Evolutionary conservation across 352 stramenopile species (phyloP), one percentile per base, ranked within the genome.

Genomic region (Phytophthora rubi): DNA sequence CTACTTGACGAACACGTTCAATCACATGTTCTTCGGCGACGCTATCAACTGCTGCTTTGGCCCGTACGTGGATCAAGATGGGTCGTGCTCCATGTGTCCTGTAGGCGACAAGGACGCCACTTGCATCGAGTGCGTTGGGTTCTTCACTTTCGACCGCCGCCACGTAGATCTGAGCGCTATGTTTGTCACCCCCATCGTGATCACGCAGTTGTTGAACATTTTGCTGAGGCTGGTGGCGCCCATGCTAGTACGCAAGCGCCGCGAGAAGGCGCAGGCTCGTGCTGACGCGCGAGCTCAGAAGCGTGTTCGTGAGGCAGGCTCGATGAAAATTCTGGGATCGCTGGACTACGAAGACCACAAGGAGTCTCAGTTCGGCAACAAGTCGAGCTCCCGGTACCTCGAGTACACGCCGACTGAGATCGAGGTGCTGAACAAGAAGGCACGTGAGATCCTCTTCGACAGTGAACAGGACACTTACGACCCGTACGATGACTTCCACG

Each of bases 31-130:
- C n/a, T 94, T 90, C 42, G 81, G 86, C 18, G 89, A 96, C 57
- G 76, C 74, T 1, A 91, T 93, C 67, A 96, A 96, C 64, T 96
- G 88, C 68, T 96, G 89, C 71, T 96, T 96, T 65, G 89, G 89
- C 0, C 89, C 89, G 37, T 94, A 96, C 65, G 83, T 96, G 7
- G 75, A 93, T 28, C 78, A 89, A 68, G 79, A 92, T 48, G 83
- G 86, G 3, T 65, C 75, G 37, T 96, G 88, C 32, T 85, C 75
- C 6, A 70, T 75, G 16, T 95, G 85, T 70, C 89, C 86, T 18
- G 63, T 90, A 33, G 86, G 83, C 21, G 69, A 79, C 10, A 91
- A 92, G 59, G 84, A 92, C 37, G 80, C 70, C 6, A 81, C 74
- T 5, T 96, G 89, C 48, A 88, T 94, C 23, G 80, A 91, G 60